phyloP scores from a whole-genome alignment of 176 grass and related monocot species.

The Aechmea fasciata region DNA sequence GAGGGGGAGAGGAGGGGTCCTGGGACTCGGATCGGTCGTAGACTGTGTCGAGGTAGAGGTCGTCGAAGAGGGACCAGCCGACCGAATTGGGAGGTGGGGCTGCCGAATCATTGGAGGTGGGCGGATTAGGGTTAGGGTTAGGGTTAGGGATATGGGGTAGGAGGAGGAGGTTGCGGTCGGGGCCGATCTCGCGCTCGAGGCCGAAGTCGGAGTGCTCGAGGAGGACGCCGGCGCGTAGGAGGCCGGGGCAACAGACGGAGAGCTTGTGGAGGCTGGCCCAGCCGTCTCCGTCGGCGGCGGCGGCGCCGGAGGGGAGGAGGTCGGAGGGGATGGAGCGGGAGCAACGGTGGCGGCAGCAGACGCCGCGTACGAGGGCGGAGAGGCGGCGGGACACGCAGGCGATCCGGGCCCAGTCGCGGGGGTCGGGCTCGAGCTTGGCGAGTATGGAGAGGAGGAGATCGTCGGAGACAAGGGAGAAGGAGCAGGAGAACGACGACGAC shows the following conservation, averaged over 20 bases:
- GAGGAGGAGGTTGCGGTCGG: slow-evolving; percentile 28
- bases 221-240: slow-evolving; percentile 58
- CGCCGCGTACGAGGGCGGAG: slow-evolving; percentile 32
- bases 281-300: slow-evolving; percentile 1
- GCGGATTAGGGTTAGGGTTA: background rate
- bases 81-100: background rate
- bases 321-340: slow-evolving; percentile 42
- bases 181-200: slow-evolving; percentile 84
- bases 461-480: slow-evolving; percentile 43
- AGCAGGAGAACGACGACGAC: background rate
- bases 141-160: background rate
- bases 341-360: slow-evolving; percentile 44
- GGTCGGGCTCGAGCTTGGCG: slow-evolving; percentile 42
- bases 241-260: slow-evolving; percentile 90
- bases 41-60: slow-evolving; percentile 72
- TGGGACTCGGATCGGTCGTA: slow-evolving; percentile 62
- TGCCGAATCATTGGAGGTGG: background rate
- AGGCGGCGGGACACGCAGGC: slow-evolving; percentile 66
- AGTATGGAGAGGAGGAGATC: slow-evolving; percentile 82
- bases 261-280: slow-evolving; percentile 76
- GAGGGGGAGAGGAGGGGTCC: slow-evolving; percentile 4
- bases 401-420: slow-evolving; percentile 61
- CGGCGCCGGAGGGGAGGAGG: slow-evolving; percentile 24
- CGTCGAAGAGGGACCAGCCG: slow-evolving; percentile 75
- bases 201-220: slow-evolving; percentile 76